Evolutionary conservation across 2,329 filamentous ascomycete species (phyloP).

Genomic region (Verticillium longisporum): DNA sequence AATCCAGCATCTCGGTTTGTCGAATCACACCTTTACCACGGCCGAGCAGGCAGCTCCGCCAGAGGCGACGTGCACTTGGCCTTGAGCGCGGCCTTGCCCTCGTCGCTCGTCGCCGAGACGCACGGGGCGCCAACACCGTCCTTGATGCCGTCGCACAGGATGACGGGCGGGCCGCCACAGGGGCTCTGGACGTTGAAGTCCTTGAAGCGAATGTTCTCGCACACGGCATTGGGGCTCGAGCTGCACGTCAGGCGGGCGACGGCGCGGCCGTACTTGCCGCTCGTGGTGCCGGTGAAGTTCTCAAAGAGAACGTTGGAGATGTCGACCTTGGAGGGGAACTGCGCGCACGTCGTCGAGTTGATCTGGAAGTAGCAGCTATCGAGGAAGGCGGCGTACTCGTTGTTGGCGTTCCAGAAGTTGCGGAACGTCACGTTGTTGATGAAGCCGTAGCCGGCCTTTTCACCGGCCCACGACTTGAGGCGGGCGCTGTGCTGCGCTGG

Average conservation of each 20-base stretch:
- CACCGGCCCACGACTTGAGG: conserved; percentile 58
- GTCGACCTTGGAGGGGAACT: conserved; percentile 45
- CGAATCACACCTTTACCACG: neutral
- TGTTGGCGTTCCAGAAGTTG: conserved; percentile 47
- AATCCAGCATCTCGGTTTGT: neutral
- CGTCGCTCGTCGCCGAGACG: conserved; percentile 23
- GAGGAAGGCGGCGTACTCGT: conserved; percentile 57
- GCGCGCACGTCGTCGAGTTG: conserved; percentile 53
- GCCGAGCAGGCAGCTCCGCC: conserved; percentile 11
- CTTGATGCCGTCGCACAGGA: conserved; percentile 44
- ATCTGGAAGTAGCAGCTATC: conserved; percentile 38
- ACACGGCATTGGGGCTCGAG: conserved; percentile 43
- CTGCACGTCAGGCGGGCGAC: conserved; percentile 48
- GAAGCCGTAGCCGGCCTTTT: conserved; percentile 45
- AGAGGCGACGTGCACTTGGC: conserved; percentile 22
- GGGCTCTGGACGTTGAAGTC: conserved; percentile 49
- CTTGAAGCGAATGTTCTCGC: conserved; percentile 43
- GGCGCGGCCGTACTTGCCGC: conserved; percentile 44
- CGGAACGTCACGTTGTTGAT: conserved; percentile 58
- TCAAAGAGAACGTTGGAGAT: conserved; percentile 51
- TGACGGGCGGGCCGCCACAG: conserved; percentile 30
- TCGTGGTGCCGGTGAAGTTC: conserved; percentile 48
- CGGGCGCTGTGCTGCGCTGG: conserved; percentile 42
- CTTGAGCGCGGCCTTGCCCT: conserved; percentile 22
- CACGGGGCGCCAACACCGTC: conserved; percentile 27